A percentile compares a stretch with the other conserved stretches of the same genome.
phyloP scores from a whole-genome alignment of 768 basidiomycete genomes.

The Termitomyces sp. region DNA sequence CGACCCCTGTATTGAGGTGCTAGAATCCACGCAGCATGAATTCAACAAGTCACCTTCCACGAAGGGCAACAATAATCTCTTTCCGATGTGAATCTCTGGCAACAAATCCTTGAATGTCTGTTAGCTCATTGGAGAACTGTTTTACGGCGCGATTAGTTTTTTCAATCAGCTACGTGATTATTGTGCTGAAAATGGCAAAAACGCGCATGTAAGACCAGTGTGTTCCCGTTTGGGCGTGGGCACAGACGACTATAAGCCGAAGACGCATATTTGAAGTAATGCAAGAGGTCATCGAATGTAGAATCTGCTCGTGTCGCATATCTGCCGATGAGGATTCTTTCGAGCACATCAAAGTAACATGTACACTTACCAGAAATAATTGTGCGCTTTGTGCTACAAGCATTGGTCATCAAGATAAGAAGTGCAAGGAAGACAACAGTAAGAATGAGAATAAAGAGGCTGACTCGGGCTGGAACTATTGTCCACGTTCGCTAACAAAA shows the following conservation, averaged over 20 bases:
- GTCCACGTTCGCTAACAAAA: no score
- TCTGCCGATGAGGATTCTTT: neutral
- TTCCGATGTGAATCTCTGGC: conserved; percentile 42
- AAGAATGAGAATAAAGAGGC: no score
- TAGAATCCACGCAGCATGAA: neutral
- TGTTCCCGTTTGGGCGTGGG: conserved; percentile 47
- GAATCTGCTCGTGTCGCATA: conserved; percentile 21
- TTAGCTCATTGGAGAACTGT: conserved; percentile 39
- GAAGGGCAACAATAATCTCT: conserved; percentile 47
- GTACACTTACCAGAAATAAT: neutral
- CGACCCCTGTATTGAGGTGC: neutral
- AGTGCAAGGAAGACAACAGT: neutral
- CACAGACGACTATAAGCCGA: conserved; percentile 46
- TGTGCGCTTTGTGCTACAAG: neutral
- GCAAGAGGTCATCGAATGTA: conserved; percentile 41
- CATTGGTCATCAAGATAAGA: neutral
- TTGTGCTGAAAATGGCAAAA: neutral
- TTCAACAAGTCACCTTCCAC: conserved; percentile 40
- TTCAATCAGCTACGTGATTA: neutral
- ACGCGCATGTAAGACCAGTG: conserved; percentile 32
- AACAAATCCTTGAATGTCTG: conserved; percentile 49
- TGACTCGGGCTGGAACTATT: no score
- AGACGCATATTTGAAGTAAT: conserved; percentile 56
- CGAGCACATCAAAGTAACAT: neutral
- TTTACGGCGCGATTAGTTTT: neutral